These are phyloP conservation scores for Diplosphaera chodatii DNA, from an alignment of 139 green algal genomes.

Conservation along the genomic window DNA sequence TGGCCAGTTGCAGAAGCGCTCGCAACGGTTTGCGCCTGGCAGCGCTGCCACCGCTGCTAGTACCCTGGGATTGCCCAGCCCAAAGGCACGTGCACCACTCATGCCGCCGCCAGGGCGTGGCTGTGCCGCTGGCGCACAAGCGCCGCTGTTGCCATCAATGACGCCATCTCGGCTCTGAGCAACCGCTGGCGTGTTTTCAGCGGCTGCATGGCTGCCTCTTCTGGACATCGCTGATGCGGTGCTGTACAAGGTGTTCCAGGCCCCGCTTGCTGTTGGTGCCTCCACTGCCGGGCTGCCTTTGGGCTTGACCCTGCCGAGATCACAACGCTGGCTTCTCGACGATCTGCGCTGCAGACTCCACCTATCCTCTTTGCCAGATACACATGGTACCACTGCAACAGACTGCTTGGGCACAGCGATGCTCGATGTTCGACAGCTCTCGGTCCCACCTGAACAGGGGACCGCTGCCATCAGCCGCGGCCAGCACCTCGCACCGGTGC, in stretches of 20 bases:
- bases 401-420: too few relatives aligned
- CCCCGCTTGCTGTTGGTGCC: slow-evolving; percentile 29
- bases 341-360: too few relatives aligned
- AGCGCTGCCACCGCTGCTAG: slow-evolving; percentile 29
- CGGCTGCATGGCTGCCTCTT: too few relatives aligned
- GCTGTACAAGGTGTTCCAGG: slow-evolving; percentile 44
- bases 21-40: slow-evolving; percentile 35
- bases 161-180: too few relatives aligned
- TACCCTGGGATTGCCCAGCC: slow-evolving; percentile 31
- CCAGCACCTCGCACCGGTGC: slow-evolving; percentile 42
- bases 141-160: too few relatives aligned
- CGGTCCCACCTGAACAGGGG: slow-evolving; percentile 63
- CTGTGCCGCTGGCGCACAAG: too few relatives aligned
- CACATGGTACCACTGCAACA: too few relatives aligned
- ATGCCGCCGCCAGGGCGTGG: slow-evolving; percentile 3
- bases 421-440: too few relatives aligned
- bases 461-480: slow-evolving; percentile 22
- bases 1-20: slow-evolving; percentile 43
- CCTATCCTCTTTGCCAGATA: too few relatives aligned
- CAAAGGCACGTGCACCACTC: slow-evolving; percentile 41
- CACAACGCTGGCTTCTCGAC: too few relatives aligned
- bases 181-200: too few relatives aligned
- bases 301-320: slow-evolving; percentile 48
- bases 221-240: too few relatives aligned
- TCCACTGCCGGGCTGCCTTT: slow-evolving; percentile 22